phyloP scores from a whole-genome alignment of 495 filamentous ascomycete genomes.

The Trichocladium uniseriatum region DNA sequence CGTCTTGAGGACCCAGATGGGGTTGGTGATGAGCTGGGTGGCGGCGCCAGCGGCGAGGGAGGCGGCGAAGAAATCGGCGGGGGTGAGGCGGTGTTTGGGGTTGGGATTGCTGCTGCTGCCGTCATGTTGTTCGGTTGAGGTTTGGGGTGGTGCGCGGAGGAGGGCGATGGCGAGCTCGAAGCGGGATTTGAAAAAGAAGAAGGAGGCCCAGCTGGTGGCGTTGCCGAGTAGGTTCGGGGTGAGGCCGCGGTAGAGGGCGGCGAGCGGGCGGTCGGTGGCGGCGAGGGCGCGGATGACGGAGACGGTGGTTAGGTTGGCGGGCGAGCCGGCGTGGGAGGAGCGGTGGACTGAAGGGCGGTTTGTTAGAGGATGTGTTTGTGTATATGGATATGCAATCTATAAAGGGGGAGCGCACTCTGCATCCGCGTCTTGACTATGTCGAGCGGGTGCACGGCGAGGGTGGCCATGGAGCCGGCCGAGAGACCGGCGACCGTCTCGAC shows the following conservation, averaged over 20 bases:
- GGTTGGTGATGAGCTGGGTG: conserved; percentile 80
- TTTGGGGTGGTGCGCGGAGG: conserved; percentile 6
- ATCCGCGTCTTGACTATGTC: conserved; percentile 94
- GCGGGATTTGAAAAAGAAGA: conserved; percentile 61
- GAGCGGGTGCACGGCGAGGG: conserved; percentile 74
- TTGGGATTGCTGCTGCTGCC: not conserved
- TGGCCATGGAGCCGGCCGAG: conserved; percentile 75
- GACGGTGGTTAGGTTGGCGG: conserved; percentile 29
- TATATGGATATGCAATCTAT: no score
- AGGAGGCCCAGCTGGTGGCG: conserved; percentile 80
- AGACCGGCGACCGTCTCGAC: conserved; percentile 89
- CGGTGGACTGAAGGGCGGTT: conserved; percentile 26
- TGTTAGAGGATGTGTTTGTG: not conserved
- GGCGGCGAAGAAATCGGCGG: conserved; percentile 73
- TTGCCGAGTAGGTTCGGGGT: conserved; percentile 88
- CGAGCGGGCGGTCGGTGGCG: conserved; percentile 37
- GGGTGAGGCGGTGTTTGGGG: conserved; percentile 37
- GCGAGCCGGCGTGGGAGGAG: conserved; percentile 22
- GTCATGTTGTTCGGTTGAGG: not conserved
- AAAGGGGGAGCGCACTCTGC: conserved; percentile 51
- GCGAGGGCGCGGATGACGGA: conserved; percentile 37
- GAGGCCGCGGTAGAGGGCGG: conserved; percentile 78
- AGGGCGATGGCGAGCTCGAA: conserved; percentile 32
- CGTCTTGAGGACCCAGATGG: conserved; percentile 97
- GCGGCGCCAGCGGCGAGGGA: conserved; percentile 65